Percentiles rank a stretch among this genome's conserved stretches.
Evolutionary conservation across 2,329 filamentous ascomycete species (phyloP).

Genomic region (Orbilia blumenaviensis): DNA sequence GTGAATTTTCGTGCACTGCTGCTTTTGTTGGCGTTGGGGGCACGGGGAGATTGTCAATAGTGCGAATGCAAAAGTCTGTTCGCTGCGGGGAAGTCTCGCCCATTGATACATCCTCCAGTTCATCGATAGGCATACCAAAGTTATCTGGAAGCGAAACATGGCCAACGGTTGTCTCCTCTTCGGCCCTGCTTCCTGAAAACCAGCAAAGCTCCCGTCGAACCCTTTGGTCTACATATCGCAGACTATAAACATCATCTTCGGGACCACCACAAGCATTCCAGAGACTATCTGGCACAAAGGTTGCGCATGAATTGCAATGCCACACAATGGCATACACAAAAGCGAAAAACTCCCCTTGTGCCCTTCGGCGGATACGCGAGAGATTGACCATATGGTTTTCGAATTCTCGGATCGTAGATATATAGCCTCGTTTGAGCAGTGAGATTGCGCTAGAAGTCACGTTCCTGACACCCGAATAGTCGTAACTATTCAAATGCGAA

Average conservation of each 20-base stretch:
- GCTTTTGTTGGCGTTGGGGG: slow-evolving; percentile 14
- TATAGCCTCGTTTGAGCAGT: slow-evolving; percentile 38
- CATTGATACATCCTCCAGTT: slow-evolving; percentile 15
- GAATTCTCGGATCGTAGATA: slow-evolving; percentile 47
- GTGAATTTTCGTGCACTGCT: slow-evolving; percentile 13
- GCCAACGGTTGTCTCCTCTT: slow-evolving; percentile 24
- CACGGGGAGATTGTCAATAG: slow-evolving; percentile 24
- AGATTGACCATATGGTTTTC: slow-evolving; percentile 43
- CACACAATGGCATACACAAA: slow-evolving; percentile 46
- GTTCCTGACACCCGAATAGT: slow-evolving; percentile 33
- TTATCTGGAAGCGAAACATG: slow-evolving; percentile 29
- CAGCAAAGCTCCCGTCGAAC: slow-evolving; percentile 32
- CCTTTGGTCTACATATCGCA: slow-evolving; percentile 42
- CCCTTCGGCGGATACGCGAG: slow-evolving; percentile 28
- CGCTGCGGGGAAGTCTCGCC: not conserved
- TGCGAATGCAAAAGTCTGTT: slow-evolving; percentile 21
- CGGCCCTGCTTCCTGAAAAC: slow-evolving; percentile 16
- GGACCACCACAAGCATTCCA: slow-evolving; percentile 25
- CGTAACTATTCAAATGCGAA: slow-evolving; percentile 15
- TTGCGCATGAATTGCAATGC: slow-evolving; percentile 52
- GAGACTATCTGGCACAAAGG: slow-evolving; percentile 47
- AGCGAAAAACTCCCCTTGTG: slow-evolving; percentile 41
- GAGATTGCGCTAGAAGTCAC: slow-evolving; percentile 33
- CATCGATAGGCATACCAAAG: not conserved
- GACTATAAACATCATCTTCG: slow-evolving; percentile 41